Conservation (phyloP, 1,284 basidiomycete species). For the Irpex lacteus region DNA sequence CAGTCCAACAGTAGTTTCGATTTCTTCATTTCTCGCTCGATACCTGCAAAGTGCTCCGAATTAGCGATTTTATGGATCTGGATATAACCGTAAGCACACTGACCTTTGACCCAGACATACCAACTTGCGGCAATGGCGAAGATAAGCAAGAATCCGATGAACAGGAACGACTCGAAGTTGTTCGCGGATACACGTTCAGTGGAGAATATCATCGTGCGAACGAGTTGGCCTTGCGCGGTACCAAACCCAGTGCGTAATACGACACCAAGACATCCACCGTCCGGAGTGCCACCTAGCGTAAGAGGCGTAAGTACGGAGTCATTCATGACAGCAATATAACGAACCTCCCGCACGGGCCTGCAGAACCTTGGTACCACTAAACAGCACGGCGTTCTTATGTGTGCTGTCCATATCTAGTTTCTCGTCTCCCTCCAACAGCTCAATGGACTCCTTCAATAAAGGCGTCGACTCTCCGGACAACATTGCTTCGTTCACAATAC, state of each 20-base stretch:
- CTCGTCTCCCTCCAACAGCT: constrained; percentile 76
- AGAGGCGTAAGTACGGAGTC: neutral
- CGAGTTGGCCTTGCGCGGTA: constrained; percentile 92
- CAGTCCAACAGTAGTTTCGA: constrained; percentile 92
- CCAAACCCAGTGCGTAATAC: constrained; percentile 96
- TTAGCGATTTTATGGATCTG: constrained; percentile 1
- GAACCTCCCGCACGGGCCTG: constrained; percentile 67
- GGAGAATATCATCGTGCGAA: constrained; percentile 97
- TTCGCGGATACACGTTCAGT: constrained; percentile 94
- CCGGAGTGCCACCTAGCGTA: constrained; percentile 62
- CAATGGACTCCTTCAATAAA: constrained; percentile 88
- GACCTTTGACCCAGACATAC: constrained; percentile 95
- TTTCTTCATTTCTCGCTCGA: constrained; percentile 88
- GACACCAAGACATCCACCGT: constrained; percentile 86
- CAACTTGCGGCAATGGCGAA: constrained; percentile 95
- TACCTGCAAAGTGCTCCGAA: constrained; percentile 44
- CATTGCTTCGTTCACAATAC: constrained; percentile 98
- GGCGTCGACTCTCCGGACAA: constrained; percentile 95
- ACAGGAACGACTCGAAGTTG: constrained; percentile 90
- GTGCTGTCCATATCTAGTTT: constrained; percentile 78
- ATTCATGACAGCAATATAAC: neutral
- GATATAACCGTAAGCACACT: constrained; percentile 16
- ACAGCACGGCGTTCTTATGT: constrained; percentile 88
- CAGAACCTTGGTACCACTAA: constrained; percentile 92
- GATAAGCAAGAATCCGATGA: constrained; percentile 93